Base-by-base conservation (phyloP, 495 filamentous ascomycete species). In the Annulohypoxylon moriforme region DNA sequence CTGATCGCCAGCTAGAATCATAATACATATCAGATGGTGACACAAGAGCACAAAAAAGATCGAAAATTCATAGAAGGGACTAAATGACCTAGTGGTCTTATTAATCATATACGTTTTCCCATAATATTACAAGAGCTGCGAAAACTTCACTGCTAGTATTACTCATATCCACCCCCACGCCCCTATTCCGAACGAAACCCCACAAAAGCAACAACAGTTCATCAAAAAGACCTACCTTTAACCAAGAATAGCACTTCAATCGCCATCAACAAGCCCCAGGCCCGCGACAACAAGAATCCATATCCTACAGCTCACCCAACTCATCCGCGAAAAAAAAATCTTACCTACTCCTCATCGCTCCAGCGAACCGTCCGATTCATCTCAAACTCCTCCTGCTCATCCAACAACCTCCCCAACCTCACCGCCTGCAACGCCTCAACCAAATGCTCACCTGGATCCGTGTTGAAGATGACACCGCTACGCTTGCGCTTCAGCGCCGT, bases 331-430 rank as follows among this genome's bases (percentile, higher is more conserved):
- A n/a, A n/a, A n/a, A n/a, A n/a, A n/a, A n/a, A n/a, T 46, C 20
- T n/a, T 65, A 44, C 29, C 4, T 14, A 2, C 47, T n/a, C 55
- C 25, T 73, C 55, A 24, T 73, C 70, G 4, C 44, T 31, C 60
- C 60, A 73, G 24, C 55, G 64, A 27, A 73, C 52, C 55, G 24
- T 73, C 20, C 0, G 46, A n/a, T n/a, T n/a, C n/a, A n/a, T n/a
- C n/a, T n/a, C n/a, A n/a, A n/a, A n/a, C 40, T 0, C 6, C 13
- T 25, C 14, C 20, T 33, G n/a, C 0, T 27, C 18, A 7, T 60
- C 36, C n/a, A 64, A 29, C 3, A 72, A 0, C 1, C 27, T 9
- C 3, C 49, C 47, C 11, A 65, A 42, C 11, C 64, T 53, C 0
- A 73, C 64, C 27, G 64, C 70, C 22, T 50, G 36, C 6, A 73